Evolutionary conservation across 345 rosid species (phyloP).

Genomic region (Euphorbia pulcherrima): DNA sequence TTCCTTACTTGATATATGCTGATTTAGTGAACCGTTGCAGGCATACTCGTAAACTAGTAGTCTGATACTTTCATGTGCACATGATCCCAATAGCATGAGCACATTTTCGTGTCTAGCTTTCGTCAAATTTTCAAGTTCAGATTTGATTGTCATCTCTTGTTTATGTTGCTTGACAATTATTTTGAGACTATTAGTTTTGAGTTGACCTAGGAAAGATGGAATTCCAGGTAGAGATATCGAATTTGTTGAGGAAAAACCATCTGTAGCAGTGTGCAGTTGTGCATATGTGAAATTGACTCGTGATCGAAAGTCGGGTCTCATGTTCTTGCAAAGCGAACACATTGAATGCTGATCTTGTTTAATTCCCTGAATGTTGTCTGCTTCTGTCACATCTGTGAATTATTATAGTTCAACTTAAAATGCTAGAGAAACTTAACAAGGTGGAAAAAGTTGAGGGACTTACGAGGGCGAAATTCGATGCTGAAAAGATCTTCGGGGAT

Average conservation of each 20-base stretch:
- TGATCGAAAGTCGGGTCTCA: slow-evolving; percentile 11
- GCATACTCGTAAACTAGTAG: slow-evolving; percentile 35
- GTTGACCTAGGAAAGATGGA: slow-evolving; percentile 23
- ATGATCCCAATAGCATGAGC: slow-evolving; percentile 32
- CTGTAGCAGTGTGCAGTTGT: slow-evolving; percentile 36
- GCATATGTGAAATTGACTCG: slow-evolving; percentile 24
- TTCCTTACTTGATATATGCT: slow-evolving; percentile 32
- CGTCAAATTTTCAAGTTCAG: slow-evolving; percentile 17
- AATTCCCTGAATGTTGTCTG: slow-evolving; percentile 10
- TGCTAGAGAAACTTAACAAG: too few species aligned
- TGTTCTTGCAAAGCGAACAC: slow-evolving; percentile 29
- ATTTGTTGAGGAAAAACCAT: slow-evolving; percentile 32
- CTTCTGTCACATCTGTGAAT: slow-evolving; percentile 9
- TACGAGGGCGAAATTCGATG: slow-evolving; percentile 29
- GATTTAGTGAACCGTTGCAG: slow-evolving; percentile 31
- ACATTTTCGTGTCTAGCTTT: slow-evolving; percentile 33
- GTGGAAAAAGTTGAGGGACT: too few species aligned
- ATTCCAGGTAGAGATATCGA: slow-evolving; percentile 13
- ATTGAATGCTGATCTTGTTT: slow-evolving; percentile 11
- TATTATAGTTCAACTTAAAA: too few species aligned
- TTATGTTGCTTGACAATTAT: slow-evolving; percentile 21
- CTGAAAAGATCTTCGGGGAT: slow-evolving; percentile 39
- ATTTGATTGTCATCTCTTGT: slow-evolving; percentile 19
- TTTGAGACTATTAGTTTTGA: slow-evolving; percentile 20
- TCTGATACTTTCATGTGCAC: slow-evolving; percentile 29